phyloP scores from a whole-genome alignment of 1,139 yeast genomes.

The Eremothecium gossypii region DNA sequence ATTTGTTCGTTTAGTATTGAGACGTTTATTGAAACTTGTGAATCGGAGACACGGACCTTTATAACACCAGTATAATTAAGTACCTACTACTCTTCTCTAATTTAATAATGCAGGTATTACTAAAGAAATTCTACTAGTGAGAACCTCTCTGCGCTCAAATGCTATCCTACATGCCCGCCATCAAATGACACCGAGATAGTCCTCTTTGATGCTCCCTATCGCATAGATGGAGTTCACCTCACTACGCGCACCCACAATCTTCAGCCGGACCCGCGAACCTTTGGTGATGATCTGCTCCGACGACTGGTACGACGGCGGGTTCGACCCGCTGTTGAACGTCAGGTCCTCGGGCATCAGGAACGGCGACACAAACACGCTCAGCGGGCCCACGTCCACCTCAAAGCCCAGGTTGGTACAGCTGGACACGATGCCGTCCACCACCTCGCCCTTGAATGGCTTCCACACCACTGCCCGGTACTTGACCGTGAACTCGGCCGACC shows the following conservation, averaged over 20 bases:
- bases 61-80: not conserved
- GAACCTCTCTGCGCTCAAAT: too few species aligned
- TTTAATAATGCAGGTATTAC: not conserved
- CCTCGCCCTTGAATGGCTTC: conserved; percentile 98
- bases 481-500: conserved; percentile 95
- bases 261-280: conserved; percentile 86
- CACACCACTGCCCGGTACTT: conserved; percentile 95
- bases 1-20: conserved; percentile 2
- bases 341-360: conserved; percentile 92
- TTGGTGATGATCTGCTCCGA: conserved; percentile 93
- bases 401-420: conserved; percentile 95
- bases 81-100: not conserved
- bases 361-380: conserved; percentile 88
- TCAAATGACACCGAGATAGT: conserved; percentile 76
- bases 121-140: too few species aligned
- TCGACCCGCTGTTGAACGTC: conserved; percentile 89
- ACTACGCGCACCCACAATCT: conserved; percentile 94
- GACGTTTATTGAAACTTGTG: not conserved
- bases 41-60: not conserved
- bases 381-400: conserved; percentile 96
- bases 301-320: conserved; percentile 96
- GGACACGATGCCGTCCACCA: conserved; percentile 91
- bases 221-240: conserved; percentile 97
- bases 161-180: too few species aligned
- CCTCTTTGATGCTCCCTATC: conserved; percentile 95